A percentile compares a stretch with the other conserved stretches of the same genome.
phyloP scores from a whole-genome alignment of 2,329 filamentous ascomycete genomes.

The Laburnicola sp. region DNA sequence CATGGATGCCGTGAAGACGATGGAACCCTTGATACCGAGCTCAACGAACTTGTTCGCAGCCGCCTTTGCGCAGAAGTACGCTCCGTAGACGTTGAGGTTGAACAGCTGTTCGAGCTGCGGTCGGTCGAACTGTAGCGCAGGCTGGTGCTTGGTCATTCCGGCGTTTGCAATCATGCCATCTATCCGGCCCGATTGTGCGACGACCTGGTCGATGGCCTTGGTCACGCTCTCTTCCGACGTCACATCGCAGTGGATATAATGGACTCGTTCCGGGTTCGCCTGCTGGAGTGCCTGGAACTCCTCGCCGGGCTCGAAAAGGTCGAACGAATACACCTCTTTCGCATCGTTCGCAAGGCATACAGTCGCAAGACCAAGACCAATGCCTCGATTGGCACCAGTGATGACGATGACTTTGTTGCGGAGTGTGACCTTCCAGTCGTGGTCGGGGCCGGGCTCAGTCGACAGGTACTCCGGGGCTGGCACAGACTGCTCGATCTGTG shows the following conservation, averaged over 20 bases:
- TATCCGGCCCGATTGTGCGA: slow-evolving; percentile 52
- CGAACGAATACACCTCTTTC: slow-evolving; percentile 53
- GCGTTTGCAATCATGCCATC: slow-evolving; percentile 59
- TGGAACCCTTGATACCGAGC: slow-evolving; percentile 52
- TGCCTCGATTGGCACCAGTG: slow-evolving; percentile 40
- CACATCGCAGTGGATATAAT: slow-evolving; percentile 54
- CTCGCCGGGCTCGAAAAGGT: slow-evolving; percentile 52
- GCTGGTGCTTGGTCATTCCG: slow-evolving; percentile 57
- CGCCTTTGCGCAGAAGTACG: slow-evolving; percentile 52
- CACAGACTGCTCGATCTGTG: slow-evolving; percentile 28
- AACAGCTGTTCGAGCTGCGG: slow-evolving; percentile 54
- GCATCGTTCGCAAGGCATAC: slow-evolving; percentile 54
- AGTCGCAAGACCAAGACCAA: slow-evolving; percentile 53
- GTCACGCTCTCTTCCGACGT: slow-evolving; percentile 53
- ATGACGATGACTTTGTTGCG: slow-evolving; percentile 47
- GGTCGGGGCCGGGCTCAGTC: slow-evolving; percentile 50
- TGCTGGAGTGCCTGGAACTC: slow-evolving; percentile 51
- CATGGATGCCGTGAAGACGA: slow-evolving; percentile 56
- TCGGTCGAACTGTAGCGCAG: slow-evolving; percentile 55
- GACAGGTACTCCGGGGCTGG: slow-evolving; percentile 43
- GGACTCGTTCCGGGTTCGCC: slow-evolving; percentile 48
- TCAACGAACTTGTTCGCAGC: slow-evolving; percentile 52
- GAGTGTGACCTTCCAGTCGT: slow-evolving; percentile 52
- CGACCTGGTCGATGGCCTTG: slow-evolving; percentile 52
- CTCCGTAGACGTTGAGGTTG: slow-evolving; percentile 54